Percentiles rank a stretch among this genome's conserved stretches.
Conservation (phyloP, 2,329 filamentous ascomycete genomes). For the Tolypocladium sp. region DNA sequence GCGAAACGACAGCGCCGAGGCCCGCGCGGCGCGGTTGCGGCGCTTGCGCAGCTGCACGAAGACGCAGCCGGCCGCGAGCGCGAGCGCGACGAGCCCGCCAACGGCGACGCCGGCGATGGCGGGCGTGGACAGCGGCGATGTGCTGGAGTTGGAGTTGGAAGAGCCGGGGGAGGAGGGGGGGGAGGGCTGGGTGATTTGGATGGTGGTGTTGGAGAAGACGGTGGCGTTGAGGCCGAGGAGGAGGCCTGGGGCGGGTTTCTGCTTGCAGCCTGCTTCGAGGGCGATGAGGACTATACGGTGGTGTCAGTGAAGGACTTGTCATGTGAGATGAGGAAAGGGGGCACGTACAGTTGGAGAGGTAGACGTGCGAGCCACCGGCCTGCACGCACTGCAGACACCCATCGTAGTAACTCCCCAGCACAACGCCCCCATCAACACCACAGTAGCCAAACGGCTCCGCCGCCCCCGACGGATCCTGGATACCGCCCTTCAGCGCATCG, state of each 20-base stretch:
- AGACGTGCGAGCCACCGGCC: slow-evolving; percentile 29
- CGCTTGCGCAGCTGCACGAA: slow-evolving; percentile 39
- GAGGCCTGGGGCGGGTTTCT: slow-evolving; percentile 29
- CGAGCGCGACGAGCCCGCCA: slow-evolving; percentile 26
- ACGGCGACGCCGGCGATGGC: slow-evolving; percentile 35
- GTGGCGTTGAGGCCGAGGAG: slow-evolving; percentile 33
- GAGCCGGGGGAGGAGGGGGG: slow-evolving; percentile 12
- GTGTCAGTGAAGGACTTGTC: background rate
- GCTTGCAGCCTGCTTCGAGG: slow-evolving; percentile 40
- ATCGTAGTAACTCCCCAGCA: slow-evolving; percentile 21
- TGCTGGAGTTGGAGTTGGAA: slow-evolving; percentile 1
- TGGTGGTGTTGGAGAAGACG: slow-evolving; percentile 28
- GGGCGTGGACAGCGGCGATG: slow-evolving; percentile 21
- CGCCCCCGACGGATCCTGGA: slow-evolving; percentile 20
- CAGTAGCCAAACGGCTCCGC: slow-evolving; percentile 38
- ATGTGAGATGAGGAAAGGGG: background rate
- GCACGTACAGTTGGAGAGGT: slow-evolving; percentile 41
- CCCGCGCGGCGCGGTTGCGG: slow-evolving; percentile 18
- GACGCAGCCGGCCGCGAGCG: slow-evolving; percentile 26
- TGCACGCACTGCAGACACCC: slow-evolving; percentile 37
- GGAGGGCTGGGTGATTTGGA: slow-evolving; percentile 24
- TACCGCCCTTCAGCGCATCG: slow-evolving; percentile 27
- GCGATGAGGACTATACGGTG: slow-evolving; percentile 34
- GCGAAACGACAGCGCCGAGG: slow-evolving; percentile 40
- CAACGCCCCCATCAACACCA: slow-evolving; percentile 24